Base-by-base conservation (phyloP, 768 basidiomycete genomes). In the Mycena capillaripes region DNA sequence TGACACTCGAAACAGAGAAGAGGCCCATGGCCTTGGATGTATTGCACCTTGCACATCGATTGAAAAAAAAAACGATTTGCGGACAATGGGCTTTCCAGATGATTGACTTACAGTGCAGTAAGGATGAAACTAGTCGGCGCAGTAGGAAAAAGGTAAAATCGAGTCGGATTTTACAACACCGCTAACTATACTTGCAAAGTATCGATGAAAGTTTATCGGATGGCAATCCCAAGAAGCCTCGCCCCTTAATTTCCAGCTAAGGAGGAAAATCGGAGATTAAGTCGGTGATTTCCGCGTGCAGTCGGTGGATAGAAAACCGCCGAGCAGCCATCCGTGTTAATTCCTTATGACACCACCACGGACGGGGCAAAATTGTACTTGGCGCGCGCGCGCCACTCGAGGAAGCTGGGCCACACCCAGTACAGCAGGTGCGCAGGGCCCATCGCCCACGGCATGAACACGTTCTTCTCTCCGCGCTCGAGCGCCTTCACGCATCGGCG, bases 281-380 rank as follows among this genome's bases (percentile, higher is more conserved):
- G 4, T 5, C 46, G 46, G 23, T 25, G 46, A 48, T 23, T 23
- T 48, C 46, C 46, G 23, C 2, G 46, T 10, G 23, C 46, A 48
- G 46, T 48, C 23, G 46, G 46, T 25, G 10, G 25, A 48, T 10
- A 23, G 4, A 1, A 25, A 25, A 23, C 23, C 7, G n/a, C 23
- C 46, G n/a, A n/a, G 46, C n/a, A 7, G 21, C 23, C n/a, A 48
- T 23, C n/a, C 3, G 7, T 23, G 29, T 56, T 19, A 34, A 36
- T 14, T 17, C 42, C 42, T 36, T 58, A 58, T 23, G 46, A 42
- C n/a, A n/a, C 16, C 38, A 55, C 23, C 44, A 38, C 36, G 21
- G n/a, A 29, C 52, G 60, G 46, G 36, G n/a, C 42, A 32, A 89
- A 94, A 60, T 89, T 88, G 76, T 95, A 95, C 80, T 95, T 95